phyloP scores from a whole-genome alignment of 2,329 filamentous ascomycete species.

The Coleophoma eucalyptorum region DNA sequence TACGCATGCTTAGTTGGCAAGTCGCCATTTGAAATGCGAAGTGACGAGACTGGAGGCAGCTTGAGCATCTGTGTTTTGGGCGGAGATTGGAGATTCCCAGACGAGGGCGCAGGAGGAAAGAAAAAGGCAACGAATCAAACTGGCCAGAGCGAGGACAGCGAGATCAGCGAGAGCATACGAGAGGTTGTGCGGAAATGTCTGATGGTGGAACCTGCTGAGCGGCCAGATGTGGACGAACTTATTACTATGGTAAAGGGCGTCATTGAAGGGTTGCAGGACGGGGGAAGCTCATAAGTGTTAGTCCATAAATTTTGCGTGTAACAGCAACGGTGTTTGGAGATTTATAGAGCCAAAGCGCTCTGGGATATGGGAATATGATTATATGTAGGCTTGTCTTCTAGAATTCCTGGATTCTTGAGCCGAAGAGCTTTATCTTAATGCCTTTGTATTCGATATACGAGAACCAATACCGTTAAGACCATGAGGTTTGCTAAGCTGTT shows the following conservation, averaged over 20 bases:
- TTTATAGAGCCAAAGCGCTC: too few species aligned
- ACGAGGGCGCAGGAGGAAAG: constrained; percentile 64
- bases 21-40: constrained; percentile 92
- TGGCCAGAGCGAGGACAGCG: constrained; percentile 30
- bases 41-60: constrained; percentile 92
- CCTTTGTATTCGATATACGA: too few species aligned
- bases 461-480: too few species aligned
- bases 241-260: constrained; percentile 75
- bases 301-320: too few species aligned
- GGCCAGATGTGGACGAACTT: constrained; percentile 83
- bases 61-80: constrained; percentile 88
- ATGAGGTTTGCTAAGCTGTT: too few species aligned
- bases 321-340: too few species aligned
- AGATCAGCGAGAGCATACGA: constrained; percentile 78
- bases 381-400: too few species aligned
- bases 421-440: too few species aligned
- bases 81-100: constrained; percentile 95
- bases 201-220: constrained; percentile 78
- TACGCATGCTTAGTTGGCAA: constrained; percentile 97
- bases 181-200: constrained; percentile 86
- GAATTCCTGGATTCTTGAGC: too few species aligned
- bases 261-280: constrained; percentile 63
- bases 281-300: constrained; percentile 31
- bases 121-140: constrained; percentile 29
- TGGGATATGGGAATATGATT: too few species aligned